phyloP scores from a whole-genome alignment of 495 filamentous ascomycete species.

The Podospora tetraspora region DNA sequence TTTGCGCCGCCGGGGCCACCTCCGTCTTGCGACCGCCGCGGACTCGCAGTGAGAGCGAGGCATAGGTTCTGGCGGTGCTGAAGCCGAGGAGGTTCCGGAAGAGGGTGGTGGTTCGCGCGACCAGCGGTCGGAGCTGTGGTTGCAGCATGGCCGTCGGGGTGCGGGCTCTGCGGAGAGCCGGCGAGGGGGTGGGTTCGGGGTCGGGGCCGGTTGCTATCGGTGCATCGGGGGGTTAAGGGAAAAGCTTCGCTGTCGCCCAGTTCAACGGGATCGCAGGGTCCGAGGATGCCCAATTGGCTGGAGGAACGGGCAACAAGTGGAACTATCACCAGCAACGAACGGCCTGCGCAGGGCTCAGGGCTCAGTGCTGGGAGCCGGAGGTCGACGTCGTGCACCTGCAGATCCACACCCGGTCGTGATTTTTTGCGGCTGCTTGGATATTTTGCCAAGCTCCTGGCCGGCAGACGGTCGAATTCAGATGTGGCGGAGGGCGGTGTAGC shows the following conservation, averaged over 20 bases:
- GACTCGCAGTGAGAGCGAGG: constrained; percentile 16
- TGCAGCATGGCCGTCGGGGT: constrained; percentile 27
- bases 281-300: constrained; percentile 9
- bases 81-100: constrained; percentile 22
- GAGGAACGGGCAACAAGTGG: background rate
- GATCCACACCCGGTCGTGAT: constrained; percentile 7
- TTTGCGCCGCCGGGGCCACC: constrained; percentile 12
- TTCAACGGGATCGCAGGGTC: background rate
- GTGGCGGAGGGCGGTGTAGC: constrained; percentile 5
- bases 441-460: constrained; percentile 10
- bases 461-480: background rate
- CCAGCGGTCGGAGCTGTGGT: constrained; percentile 28
- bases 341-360: background rate
- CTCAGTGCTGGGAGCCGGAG: background rate
- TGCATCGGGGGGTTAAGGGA: constrained; percentile 17
- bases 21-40: constrained; percentile 9
- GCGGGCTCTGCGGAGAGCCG: constrained; percentile 4
- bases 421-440: constrained; percentile 10
- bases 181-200: background rate
- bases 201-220: constrained; percentile 13
- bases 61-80: constrained; percentile 22
- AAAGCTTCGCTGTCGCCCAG: background rate
- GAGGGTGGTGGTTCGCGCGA: constrained; percentile 17
- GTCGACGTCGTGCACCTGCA: constrained; percentile 2
- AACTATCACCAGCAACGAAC: constrained; percentile 4